Evolutionary conservation across 768 basidiomycete species (phyloP), one percentile per base, ranked within the genome.

Genomic region (Tephrocybe rancida): DNA sequence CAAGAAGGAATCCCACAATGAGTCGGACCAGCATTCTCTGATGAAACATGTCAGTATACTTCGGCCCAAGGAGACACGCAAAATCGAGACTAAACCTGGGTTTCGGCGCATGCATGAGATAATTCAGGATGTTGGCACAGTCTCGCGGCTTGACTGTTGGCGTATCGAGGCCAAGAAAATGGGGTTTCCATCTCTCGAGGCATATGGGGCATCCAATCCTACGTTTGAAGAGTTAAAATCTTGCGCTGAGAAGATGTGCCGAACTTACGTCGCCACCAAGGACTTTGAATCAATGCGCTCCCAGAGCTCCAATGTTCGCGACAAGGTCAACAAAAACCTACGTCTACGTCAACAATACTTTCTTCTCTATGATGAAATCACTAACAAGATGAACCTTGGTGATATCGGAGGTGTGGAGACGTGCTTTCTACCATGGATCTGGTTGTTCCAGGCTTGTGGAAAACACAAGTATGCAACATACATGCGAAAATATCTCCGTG

Each of bases 71-170:
- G 67, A 74, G 53, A 72, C 63, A 1, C 64, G 60, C 2, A 73
- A 67, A 34, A 66, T 70, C 44, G 58, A 41, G 10, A 34, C 59
- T 1, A 70, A 72, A n/a, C 74, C 72, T 0, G 67, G 67, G 1
- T 76, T 76, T 54, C 60, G 64, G 0, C 38, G 59, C 3, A 75
- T 72, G 64, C 74, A 78, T 37, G 60, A 76, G 26, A 38, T 72
- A 0, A 68, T 76, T 14, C 34, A 48, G 1, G 66, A 78, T 47
- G 56, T 48, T 13, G 67, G 68, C 0, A 67, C 59, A 21, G 69
- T 59, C 1, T 13, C 48, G 0, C 42, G 59, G 9, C 58, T 76
- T 7, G 62, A 74, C 30, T 60, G 53, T 37, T 79, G 73, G 73
- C 9, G 53, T 11, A 53, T 59, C 0, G 63, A 65, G 37, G 64